Evolutionary conservation across 2,329 filamentous ascomycete genomes (phyloP), one percentile per base, ranked within the genome.

Genomic region (Claviceps africana): DNA sequence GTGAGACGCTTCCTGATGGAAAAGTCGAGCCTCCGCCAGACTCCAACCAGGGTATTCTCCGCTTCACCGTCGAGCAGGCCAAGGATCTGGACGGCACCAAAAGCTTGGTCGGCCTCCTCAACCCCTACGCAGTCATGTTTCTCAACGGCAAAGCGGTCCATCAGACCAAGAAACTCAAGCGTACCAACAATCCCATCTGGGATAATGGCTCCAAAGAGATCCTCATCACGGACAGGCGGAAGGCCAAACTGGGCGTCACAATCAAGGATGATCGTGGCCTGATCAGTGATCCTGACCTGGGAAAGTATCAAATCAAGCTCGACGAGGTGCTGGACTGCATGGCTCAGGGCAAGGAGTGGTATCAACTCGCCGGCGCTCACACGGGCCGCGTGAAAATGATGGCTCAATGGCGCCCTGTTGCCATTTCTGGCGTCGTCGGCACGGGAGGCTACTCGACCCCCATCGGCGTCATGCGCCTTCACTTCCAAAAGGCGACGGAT

Each of bases 121-220:
- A 89, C 67, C 93, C 93, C 1, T 98, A 97, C 59, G 90, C 88
- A 10, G 76, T 83, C 33, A 76, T 98, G 49, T 77, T 96, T 45
- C 79, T 98, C 59, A 98, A 98, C 61, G 86, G 88, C 56, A 95
- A 93, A 69, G 85, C 94, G 64, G 78, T 97, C 4, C 89, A 95
- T 61, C 77, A 82, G 53, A 95, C 90, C 51, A 88, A 89, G 70
- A 94, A 90, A 68, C 78, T 96, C 61, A 98, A 97, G 77, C 85
- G 91, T 55, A 97, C 89, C 55, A 98, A 98, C 71, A 93, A 95
- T 61, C 93, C 93, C 8, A 90, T 98, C 61, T 98, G 90, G 84
- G 85, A 91, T 51, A 85, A 97, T 64, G 87, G 87, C 7, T 86
- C 83, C 59, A 95, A 95, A 70, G 93, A 98, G 64, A 82, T 98